These are phyloP conservation scores for Insectozyma bohioensis DNA, from an alignment of 1,139 yeast species.

Conservation along the genomic window DNA sequence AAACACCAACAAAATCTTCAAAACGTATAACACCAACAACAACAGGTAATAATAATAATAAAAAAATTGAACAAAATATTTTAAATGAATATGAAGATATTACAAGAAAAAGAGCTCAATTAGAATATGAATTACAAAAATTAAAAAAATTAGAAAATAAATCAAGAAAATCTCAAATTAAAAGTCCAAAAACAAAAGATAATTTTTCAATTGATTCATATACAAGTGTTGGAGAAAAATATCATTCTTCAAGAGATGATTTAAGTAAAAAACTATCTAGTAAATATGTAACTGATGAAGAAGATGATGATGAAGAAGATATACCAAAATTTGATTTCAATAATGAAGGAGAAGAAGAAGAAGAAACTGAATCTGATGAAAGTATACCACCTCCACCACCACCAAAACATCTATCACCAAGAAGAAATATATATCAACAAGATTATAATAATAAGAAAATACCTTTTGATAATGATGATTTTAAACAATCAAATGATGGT, in stretches of 20 bases:
- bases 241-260: constrained; percentile 33
- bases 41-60: too few relatives aligned
- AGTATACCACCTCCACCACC: constrained; percentile 58
- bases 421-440: constrained; percentile 2
- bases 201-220: constrained; percentile 28
- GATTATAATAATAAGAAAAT: constrained; percentile 14
- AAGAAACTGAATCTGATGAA: constrained; percentile 11
- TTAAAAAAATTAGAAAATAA: constrained; percentile 35
- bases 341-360: too few relatives aligned
- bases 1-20: constrained; percentile 22
- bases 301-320: constrained; percentile 17
- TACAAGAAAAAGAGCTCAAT: constrained; percentile 35
- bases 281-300: constrained; percentile 26
- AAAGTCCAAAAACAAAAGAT: constrained; percentile 7
- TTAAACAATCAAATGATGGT: constrained; percentile 29
- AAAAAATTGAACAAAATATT: constrained; percentile 12
- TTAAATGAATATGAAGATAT: constrained; percentile 30
- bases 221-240: constrained; percentile 33
- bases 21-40: too few relatives aligned
- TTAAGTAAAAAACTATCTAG: constrained; percentile 34
- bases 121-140: constrained; percentile 41
- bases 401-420: constrained; percentile 31
- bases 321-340: too few relatives aligned
- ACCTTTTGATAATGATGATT: constrained; percentile 44
- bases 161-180: constrained; percentile 6